Conservation (phyloP, 2,329 filamentous ascomycete species). For the Basipetospora chlamydospora region DNA sequence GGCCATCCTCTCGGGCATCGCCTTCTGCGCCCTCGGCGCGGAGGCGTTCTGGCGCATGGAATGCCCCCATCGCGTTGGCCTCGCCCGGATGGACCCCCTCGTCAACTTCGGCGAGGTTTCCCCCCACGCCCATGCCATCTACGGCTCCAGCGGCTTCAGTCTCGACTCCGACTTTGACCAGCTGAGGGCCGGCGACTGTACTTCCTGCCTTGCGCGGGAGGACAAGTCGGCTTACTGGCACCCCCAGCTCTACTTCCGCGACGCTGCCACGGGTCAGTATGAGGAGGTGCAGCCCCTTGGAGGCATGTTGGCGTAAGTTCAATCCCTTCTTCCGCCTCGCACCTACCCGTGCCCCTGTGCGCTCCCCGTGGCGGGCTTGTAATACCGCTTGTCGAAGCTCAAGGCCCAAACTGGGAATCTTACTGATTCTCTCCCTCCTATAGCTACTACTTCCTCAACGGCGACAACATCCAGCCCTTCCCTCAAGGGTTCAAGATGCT, state of each 20-base stretch:
- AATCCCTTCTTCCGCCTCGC: too few species aligned
- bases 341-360: too few species aligned
- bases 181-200: slow-evolving; percentile 52
- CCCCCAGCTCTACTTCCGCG: slow-evolving; percentile 63
- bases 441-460: slow-evolving; percentile 73
- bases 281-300: slow-evolving; percentile 61
- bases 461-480: slow-evolving; percentile 55
- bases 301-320: slow-evolving; percentile 69
- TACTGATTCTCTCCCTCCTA: too few species aligned
- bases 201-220: slow-evolving; percentile 63
- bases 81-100: slow-evolving; percentile 66
- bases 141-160: slow-evolving; percentile 48
- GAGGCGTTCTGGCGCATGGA: slow-evolving; percentile 83
- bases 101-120: slow-evolving; percentile 45
- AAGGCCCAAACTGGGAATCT: neutral
- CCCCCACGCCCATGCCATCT: slow-evolving; percentile 58
- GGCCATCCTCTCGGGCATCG: neutral
- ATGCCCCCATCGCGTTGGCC: slow-evolving; percentile 54
- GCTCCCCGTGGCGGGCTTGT: too few species aligned
- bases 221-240: slow-evolving; percentile 87
- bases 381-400: too few species aligned
- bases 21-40: slow-evolving; percentile 3
- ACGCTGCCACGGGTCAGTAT: slow-evolving; percentile 46
- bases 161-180: slow-evolving; percentile 25
- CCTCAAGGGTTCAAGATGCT: slow-evolving; percentile 70